Conservation (phyloP, 2,329 filamentous ascomycete genomes). For the Colletotrichum chlorophyti region DNA sequence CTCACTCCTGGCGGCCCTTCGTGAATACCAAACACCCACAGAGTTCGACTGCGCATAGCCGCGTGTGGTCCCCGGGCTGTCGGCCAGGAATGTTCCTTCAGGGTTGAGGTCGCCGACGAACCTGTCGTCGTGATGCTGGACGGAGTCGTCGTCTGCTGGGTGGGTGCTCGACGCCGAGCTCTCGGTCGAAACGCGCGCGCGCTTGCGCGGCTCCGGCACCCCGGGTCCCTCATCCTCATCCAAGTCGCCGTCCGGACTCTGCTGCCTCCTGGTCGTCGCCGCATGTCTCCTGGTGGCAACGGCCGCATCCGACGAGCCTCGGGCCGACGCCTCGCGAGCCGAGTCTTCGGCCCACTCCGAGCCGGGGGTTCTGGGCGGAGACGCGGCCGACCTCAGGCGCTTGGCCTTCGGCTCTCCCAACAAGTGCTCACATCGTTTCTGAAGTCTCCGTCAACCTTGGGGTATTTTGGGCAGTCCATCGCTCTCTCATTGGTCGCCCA, state of each 20-base stretch:
- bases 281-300: background rate
- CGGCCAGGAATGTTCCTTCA: conserved; percentile 33
- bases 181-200: background rate
- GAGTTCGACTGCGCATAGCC: conserved; percentile 23
- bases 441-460: background rate
- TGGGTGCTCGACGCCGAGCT: background rate
- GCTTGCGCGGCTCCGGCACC: background rate
- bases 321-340: background rate
- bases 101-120: conserved; percentile 34
- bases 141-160: conserved; percentile 11
- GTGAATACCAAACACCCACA: conserved; percentile 29
- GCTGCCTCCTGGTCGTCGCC: background rate
- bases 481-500: conserved; percentile 2
- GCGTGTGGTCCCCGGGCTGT: conserved; percentile 19
- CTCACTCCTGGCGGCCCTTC: background rate
- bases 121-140: conserved; percentile 20
- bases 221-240: background rate
- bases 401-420: background rate
- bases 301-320: background rate
- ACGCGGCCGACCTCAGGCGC: background rate
- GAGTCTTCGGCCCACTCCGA: background rate
- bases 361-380: background rate
- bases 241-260: background rate
- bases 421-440: conserved; percentile 30
- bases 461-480: background rate